Base-by-base conservation (phyloP, 2,329 filamentous ascomycete genomes). In the Scytalidium sp. region DNA sequence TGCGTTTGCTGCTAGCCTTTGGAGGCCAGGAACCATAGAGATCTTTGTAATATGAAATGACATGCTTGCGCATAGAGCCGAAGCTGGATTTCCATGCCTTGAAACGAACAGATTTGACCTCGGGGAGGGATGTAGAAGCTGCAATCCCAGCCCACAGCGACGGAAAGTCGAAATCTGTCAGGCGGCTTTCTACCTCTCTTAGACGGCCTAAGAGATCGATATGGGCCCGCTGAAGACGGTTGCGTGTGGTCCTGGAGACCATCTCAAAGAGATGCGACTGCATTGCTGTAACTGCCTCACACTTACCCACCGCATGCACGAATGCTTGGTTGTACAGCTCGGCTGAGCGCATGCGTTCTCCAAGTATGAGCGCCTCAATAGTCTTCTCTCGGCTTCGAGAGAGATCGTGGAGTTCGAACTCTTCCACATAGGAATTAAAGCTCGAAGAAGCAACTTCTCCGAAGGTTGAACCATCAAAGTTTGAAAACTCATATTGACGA, bases 81-180 rank as follows among this genome's bases (percentile, higher is more conserved):
- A 93, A 97, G 2, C 85, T 79, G 17, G 76, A 75, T 61, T 82
- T 87, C 93, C 94, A 97, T 22, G 81, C 79, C 66, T 91, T 90
- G 74, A 95, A 97, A 19, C 85, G 84, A 41, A 96, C 81, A 17
- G 83, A 73, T 64, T 85, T 92, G 55, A 89, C 84, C 67, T 96
- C 90, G 1, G 78, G 77, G 19, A 83, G 80, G 1, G 87, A 90
- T 10, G 86, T 92, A 3, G 90, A 96, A 66, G 85, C 91, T 62
- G 90, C 93, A 56, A 91, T 83, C 27, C 94, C 94, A 0, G 90
- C 83, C 64, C 96, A 97, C 4, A 97, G 74, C 1, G 89, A 88
- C 0, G 92, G 91, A 60, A 96, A 97, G 25, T 97, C 90, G 59
- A 97, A 97, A 53, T 90, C 83, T 50, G 88, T 84, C n/a, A 97